These are phyloP conservation scores for Verruconis gallopava DNA, from an alignment of 2,329 filamentous ascomycete genomes.

Conservation along the genomic window DNA sequence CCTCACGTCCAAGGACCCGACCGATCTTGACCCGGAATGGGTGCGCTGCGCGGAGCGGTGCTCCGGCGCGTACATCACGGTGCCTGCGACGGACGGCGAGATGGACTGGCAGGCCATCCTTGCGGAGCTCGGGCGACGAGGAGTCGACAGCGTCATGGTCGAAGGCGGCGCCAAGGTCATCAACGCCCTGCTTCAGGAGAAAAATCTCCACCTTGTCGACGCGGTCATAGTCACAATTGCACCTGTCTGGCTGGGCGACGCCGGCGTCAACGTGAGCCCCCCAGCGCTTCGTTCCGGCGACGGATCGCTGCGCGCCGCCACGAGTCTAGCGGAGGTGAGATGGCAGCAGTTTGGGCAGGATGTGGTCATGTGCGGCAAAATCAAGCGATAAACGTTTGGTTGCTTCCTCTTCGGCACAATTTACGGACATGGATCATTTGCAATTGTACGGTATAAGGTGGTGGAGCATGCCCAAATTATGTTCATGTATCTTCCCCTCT, in stretches of 20 bases:
- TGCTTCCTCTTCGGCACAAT: too few species aligned
- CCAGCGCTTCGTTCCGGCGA: conserved; percentile 36
- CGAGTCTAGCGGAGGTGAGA: conserved; percentile 48
- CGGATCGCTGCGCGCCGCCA: conserved; percentile 39
- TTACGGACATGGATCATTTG: too few species aligned
- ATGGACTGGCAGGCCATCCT: conserved; percentile 49
- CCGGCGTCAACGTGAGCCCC: conserved; percentile 63
- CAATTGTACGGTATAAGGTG: too few species aligned
- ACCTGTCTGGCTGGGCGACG: conserved; percentile 67
- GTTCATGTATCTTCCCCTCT: too few species aligned
- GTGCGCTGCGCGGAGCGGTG: neutral
- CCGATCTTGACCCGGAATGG: neutral
- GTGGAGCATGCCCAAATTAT: too few species aligned
- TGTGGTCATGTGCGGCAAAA: conserved; percentile 56
- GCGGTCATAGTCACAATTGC: conserved; percentile 75
- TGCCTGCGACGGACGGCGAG: conserved; percentile 3
- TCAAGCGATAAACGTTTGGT: neutral
- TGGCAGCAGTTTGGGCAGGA: conserved; percentile 70
- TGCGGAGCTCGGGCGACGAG: conserved; percentile 40
- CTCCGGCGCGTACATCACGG: conserved; percentile 6
- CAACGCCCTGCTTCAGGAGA: conserved; percentile 56
- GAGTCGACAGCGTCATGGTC: conserved; percentile 68
- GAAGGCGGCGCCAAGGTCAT: conserved; percentile 73
- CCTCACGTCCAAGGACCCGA: conserved; percentile 28
- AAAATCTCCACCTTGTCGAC: conserved; percentile 47